A percentile compares a stretch with the other conserved stretches of the same genome.
phyloP scores from a whole-genome alignment of 352 stramenopile species.

The Globisporangium yorkense region DNA sequence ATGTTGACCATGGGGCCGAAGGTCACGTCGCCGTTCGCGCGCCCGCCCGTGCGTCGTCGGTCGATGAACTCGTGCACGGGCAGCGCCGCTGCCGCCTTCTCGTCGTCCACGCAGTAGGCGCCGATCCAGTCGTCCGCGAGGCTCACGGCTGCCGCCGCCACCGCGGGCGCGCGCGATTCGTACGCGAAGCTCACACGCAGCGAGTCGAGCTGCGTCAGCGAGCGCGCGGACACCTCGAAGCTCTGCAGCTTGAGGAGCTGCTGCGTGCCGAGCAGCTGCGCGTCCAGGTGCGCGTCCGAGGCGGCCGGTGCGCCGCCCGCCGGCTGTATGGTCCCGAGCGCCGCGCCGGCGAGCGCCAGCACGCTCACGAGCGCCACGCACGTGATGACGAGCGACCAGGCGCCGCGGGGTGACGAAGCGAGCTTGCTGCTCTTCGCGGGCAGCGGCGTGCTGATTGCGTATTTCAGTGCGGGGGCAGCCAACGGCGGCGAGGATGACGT shows the following conservation, averaged over 20 bases:
- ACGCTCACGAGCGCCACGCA: conserved; percentile 11
- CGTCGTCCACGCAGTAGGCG: conserved; percentile 18
- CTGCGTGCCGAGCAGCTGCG: conserved; percentile 7
- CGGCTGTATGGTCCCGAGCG: conserved; percentile 5
- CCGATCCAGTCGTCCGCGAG: conserved; percentile 11
- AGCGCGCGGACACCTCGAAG: conserved; percentile 23
- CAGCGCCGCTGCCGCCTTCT: conserved; percentile 1
- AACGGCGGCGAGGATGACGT: not conserved
- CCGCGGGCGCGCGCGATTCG: conserved; percentile 3
- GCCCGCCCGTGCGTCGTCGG: conserved; percentile 3
- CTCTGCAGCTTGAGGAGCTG: conserved; percentile 9
- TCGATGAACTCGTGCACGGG: conserved; percentile 16
- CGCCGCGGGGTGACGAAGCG: not conserved
- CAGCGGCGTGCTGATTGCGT: not conserved
- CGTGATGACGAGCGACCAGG: not conserved
- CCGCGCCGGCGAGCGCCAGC: not conserved
- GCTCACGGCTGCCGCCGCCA: not conserved
- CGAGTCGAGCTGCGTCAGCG: conserved; percentile 25
- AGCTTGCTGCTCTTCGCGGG: conserved; percentile 4
- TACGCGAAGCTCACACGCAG: conserved; percentile 36
- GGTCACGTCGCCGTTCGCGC: not conserved
- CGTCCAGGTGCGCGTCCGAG: conserved; percentile 2
- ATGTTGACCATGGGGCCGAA: conserved; percentile 25
- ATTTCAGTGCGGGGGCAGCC: not conserved
- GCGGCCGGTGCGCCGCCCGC: not conserved